phyloP scores from a whole-genome alignment of 139 green algal species.

The Edaphochlamys debaryana region DNA sequence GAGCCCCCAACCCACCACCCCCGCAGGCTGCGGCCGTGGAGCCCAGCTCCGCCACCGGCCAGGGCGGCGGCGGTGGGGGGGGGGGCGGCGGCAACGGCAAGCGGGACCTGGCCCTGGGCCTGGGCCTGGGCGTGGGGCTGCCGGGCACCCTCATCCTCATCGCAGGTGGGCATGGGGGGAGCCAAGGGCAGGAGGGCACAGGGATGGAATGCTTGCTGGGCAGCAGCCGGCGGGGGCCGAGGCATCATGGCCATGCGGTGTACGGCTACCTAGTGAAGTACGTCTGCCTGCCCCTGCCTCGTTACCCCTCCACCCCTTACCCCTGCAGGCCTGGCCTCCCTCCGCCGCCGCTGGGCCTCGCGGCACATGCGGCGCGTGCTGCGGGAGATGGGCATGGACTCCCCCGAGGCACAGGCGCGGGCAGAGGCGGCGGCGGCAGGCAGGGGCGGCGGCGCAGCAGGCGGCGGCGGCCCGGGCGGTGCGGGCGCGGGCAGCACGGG shows the following conservation, averaged over 20 bases:
- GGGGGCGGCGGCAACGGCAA: neutral
- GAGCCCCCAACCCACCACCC: neutral
- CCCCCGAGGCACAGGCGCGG: no score
- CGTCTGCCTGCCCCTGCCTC: neutral
- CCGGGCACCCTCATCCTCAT: neutral
- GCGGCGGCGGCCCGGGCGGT: no score
- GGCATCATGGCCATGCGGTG: no score
- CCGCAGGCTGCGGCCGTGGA: neutral
- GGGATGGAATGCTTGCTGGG: no score
- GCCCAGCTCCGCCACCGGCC: no score
- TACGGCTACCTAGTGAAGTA: no score
- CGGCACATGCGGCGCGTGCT: slow-evolving; percentile 12
- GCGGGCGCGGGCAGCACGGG: neutral
- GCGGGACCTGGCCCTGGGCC: slow-evolving; percentile 17
- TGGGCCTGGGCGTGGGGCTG: slow-evolving; percentile 32
- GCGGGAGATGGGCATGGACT: slow-evolving; percentile 6
- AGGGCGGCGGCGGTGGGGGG: neutral
- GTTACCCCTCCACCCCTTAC: no score
- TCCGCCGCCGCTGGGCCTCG: neutral
- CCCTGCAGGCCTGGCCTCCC: neutral
- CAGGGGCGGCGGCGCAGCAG: neutral
- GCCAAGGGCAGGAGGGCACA: neutral
- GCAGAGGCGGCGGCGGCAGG: neutral
- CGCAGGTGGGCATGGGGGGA: neutral
- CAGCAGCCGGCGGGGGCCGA: neutral